Percentiles rank a stretch among this genome's conserved stretches.
These are phyloP conservation scores for Camptophora hylomeconis DNA, from an alignment of 2,329 filamentous ascomycete species.

Conservation along the genomic window DNA sequence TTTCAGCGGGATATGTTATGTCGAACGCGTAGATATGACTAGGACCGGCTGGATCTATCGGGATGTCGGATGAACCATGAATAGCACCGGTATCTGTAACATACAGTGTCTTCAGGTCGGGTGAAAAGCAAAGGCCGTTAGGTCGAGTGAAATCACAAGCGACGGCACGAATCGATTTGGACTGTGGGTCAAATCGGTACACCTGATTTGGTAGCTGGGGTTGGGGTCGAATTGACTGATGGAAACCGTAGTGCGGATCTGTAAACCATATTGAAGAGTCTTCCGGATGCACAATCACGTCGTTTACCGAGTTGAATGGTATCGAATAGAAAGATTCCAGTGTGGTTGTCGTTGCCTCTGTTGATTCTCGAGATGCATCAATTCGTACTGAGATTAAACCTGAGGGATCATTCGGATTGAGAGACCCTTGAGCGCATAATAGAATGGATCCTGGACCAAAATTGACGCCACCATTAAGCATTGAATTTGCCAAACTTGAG, in stretches of 20 bases:
- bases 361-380: too few relatives aligned
- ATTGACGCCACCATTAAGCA: conserved; percentile 40
- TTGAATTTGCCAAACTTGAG: conserved; percentile 13
- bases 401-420: neutral
- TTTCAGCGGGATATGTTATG: conserved; percentile 15
- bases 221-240: conserved; percentile 22
- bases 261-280: conserved; percentile 28
- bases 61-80: conserved; percentile 4
- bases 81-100: conserved; percentile 26
- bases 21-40: conserved; percentile 27
- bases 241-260: conserved; percentile 25
- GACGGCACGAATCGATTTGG: conserved; percentile 21
- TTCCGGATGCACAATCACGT: conserved; percentile 23
- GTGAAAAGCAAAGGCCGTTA: conserved; percentile 31
- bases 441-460: conserved; percentile 26
- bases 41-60: conserved; percentile 3
- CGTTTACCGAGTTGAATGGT: conserved; percentile 27
- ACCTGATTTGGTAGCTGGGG: conserved; percentile 24
- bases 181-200: conserved; percentile 24
- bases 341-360: conserved; percentile 40
- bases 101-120: conserved; percentile 25
- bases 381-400: conserved; percentile 1
- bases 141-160: conserved; percentile 27
- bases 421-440: conserved; percentile 30
- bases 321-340: conserved; percentile 27